These are phyloP conservation scores for Globisporangium emineosum DNA, from an alignment of 352 stramenopile species.

Conservation along the genomic window DNA sequence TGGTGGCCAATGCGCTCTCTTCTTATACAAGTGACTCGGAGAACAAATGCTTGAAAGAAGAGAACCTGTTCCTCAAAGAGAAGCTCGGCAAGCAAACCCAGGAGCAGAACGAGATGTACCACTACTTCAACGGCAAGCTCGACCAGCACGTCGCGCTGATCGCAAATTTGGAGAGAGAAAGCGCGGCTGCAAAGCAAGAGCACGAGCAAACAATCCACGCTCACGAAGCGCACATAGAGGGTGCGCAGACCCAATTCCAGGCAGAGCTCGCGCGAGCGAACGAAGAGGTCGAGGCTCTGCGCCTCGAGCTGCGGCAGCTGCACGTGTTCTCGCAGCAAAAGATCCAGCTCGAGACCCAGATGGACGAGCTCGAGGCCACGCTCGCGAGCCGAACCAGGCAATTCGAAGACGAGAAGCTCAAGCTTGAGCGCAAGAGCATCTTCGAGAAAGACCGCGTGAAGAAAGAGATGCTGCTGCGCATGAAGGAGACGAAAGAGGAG, in stretches of 20 bases:
- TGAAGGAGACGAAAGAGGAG: conserved; percentile 52
- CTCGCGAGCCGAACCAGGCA: conserved; percentile 20
- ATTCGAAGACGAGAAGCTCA: conserved; percentile 34
- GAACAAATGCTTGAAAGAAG: conserved; percentile 36
- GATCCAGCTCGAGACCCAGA: conserved; percentile 32
- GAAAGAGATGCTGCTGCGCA: conserved; percentile 58
- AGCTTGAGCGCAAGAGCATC: conserved; percentile 58
- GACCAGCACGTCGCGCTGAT: conserved; percentile 77
- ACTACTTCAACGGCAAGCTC: conserved; percentile 84
- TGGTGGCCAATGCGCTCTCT: not conserved
- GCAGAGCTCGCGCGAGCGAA: conserved; percentile 19
- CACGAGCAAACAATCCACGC: conserved; percentile 18
- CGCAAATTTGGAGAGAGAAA: conserved; percentile 45
- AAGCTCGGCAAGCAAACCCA: conserved; percentile 35
- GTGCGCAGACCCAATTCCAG: conserved; percentile 13
- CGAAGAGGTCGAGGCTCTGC: conserved; percentile 22
- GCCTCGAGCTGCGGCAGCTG: conserved; percentile 44
- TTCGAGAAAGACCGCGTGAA: conserved; percentile 66
- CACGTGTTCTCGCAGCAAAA: conserved; percentile 58
- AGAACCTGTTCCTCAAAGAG: conserved; percentile 46
- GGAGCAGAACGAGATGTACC: conserved; percentile 84
- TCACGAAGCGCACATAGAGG: conserved; percentile 17
- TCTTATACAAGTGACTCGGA: conserved; percentile 24
- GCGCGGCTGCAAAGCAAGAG: conserved; percentile 22
- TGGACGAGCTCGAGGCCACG: conserved; percentile 36